Evolutionary conservation across 2,329 filamentous ascomycete genomes (phyloP).

Genomic region (Scedosporium aurantiacum): DNA sequence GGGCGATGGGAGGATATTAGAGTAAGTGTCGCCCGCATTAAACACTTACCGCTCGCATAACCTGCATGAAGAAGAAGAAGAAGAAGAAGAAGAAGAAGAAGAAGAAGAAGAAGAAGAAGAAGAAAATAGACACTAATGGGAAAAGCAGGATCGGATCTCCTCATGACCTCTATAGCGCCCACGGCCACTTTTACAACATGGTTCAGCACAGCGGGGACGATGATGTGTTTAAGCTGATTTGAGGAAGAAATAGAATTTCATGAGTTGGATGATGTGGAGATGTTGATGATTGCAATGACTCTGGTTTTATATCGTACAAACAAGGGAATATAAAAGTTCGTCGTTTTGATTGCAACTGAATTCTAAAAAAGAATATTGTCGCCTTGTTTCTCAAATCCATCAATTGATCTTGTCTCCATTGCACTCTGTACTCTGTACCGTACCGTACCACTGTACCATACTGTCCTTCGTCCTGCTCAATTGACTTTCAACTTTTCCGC

Average conservation of each 20-base stretch:
- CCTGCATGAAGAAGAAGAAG: too few relatives aligned
- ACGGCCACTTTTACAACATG: constrained; percentile 42
- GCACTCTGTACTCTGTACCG: too few relatives aligned
- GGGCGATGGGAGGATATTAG: constrained; percentile 30
- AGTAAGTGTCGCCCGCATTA: constrained; percentile 18
- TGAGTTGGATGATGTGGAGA: not conserved
- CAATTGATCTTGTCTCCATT: too few relatives aligned
- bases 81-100: too few relatives aligned
- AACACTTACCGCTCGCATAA: too few relatives aligned
- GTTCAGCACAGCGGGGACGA: constrained; percentile 43
- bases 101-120: too few relatives aligned
- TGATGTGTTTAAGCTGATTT: constrained; percentile 15
- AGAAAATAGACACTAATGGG: constrained; percentile 10
- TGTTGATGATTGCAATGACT: not conserved
- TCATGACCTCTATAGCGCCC: constrained; percentile 30
- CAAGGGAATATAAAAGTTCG: not conserved
- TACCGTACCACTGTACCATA: too few relatives aligned
- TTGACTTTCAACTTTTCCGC: too few relatives aligned
- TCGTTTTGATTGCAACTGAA: not conserved
- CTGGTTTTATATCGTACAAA: not conserved
- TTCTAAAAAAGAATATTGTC: not conserved
- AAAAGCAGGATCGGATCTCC: constrained; percentile 31
- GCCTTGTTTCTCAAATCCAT: too few relatives aligned
- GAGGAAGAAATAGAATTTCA: not conserved
- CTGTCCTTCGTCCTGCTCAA: too few relatives aligned